These are phyloP conservation scores for Metschnikowia koreensis DNA, from an alignment of 805 yeast species.

Conservation along the genomic window DNA sequence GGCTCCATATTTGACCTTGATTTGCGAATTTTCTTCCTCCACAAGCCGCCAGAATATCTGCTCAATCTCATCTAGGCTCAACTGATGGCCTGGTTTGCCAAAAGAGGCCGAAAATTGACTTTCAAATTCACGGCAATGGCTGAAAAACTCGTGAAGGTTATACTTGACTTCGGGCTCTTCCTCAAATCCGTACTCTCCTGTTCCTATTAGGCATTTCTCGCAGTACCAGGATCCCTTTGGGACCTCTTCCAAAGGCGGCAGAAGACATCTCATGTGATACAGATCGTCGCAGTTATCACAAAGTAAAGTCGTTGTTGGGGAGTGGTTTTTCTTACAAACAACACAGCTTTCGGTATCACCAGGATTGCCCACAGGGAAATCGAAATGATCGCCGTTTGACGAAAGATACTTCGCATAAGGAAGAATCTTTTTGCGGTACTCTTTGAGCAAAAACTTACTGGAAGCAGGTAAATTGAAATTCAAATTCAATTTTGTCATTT, in stretches of 20 bases:
- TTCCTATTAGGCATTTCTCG: conserved; percentile 78
- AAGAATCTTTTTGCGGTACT: conserved; percentile 25
- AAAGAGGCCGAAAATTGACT: conserved; percentile 38
- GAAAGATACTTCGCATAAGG: conserved; percentile 35
- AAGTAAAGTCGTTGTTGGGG: conserved; percentile 48
- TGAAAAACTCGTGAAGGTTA: conserved; percentile 58
- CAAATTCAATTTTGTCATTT: conserved; percentile 25
- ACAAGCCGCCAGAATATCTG: conserved; percentile 62
- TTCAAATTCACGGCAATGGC: conserved; percentile 51
- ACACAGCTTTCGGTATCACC: conserved; percentile 37
- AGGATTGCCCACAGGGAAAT: conserved; percentile 32
- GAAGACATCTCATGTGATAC: conserved; percentile 68
- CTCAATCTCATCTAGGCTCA: conserved; percentile 50
- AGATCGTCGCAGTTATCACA: conserved; percentile 76
- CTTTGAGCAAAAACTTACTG: conserved; percentile 20
- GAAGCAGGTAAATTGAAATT: conserved; percentile 22
- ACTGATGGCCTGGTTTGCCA: conserved; percentile 27
- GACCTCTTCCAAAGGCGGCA: conserved; percentile 49
- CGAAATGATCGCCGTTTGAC: conserved; percentile 24
- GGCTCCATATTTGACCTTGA: conserved; percentile 79
- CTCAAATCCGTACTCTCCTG: conserved; percentile 86
- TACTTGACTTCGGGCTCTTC: conserved; percentile 54
- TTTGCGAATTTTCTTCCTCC: conserved; percentile 37
- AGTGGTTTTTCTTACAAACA: conserved; percentile 47
- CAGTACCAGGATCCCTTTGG: conserved; percentile 78